Evolutionary conservation across 768 basidiomycete genomes (phyloP).

Genomic region (Pleurotus eryngii): DNA sequence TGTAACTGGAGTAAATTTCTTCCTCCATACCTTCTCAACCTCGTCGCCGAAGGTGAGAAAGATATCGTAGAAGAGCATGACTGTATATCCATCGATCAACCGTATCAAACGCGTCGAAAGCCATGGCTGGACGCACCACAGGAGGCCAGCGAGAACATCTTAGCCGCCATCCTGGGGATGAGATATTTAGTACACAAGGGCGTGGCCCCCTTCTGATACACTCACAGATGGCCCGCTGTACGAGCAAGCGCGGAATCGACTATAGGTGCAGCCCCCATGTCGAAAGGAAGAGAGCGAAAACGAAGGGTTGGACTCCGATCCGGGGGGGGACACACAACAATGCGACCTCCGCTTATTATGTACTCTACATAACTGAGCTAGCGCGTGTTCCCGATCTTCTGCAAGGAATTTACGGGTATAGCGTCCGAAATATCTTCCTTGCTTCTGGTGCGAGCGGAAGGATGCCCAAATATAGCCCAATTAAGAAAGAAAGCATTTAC

Average conservation of each 20-base stretch:
- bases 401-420: too few species aligned
- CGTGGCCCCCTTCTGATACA: background rate
- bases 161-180: slow-evolving; percentile 26
- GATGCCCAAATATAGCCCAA: too few species aligned
- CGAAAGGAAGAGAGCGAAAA: slow-evolving; percentile 5
- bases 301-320: background rate
- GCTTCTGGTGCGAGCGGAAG: too few species aligned
- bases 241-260: slow-evolving; percentile 9
- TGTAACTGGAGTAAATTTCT: slow-evolving; percentile 3
- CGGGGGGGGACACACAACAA: too few species aligned
- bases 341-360: too few species aligned
- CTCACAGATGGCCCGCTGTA: slow-evolving; percentile 16
- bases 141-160: slow-evolving; percentile 34
- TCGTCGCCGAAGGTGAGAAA: slow-evolving; percentile 31
- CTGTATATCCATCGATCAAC: slow-evolving; percentile 10
- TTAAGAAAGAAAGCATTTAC: too few species aligned
- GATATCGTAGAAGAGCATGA: slow-evolving; percentile 37
- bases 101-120: too few species aligned
- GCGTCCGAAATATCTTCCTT: too few species aligned
- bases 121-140: slow-evolving; percentile 23
- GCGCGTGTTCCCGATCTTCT: too few species aligned
- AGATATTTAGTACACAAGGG: too few species aligned
- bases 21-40: slow-evolving; percentile 31
- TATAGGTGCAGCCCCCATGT: background rate
- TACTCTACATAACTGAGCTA: too few species aligned